Percentiles rank a stretch among this genome's conserved stretches.
phyloP scores from a whole-genome alignment of 2,329 filamentous ascomycete species.

The Aspergillus melleus region DNA sequence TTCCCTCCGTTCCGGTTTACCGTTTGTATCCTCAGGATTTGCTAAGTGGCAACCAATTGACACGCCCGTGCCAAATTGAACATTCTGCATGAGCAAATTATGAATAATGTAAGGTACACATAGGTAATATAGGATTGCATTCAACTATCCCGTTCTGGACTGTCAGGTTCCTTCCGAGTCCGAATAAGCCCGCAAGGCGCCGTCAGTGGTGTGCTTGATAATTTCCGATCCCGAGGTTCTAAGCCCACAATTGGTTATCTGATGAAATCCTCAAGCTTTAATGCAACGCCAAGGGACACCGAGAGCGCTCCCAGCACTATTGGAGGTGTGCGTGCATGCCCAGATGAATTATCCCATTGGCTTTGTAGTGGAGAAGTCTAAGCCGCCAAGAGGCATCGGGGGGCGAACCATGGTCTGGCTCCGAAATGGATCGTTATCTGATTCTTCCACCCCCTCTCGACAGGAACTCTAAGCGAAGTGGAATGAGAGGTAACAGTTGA shows the following conservation, averaged over 20 bases:
- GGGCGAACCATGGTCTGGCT: neutral
- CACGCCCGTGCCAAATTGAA: neutral
- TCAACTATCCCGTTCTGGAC: neutral
- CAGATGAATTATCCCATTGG: neutral
- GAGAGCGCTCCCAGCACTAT: neutral
- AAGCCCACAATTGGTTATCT: neutral
- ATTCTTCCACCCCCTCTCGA: neutral
- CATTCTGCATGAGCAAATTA: neutral
- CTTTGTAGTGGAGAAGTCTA: neutral
- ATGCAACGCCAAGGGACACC: neutral
- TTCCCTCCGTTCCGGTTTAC: neutral
- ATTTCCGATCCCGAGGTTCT: neutral
- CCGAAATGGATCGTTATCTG: neutral
- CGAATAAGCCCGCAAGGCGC: neutral
- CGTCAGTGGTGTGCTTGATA: neutral
- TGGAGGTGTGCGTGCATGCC: neutral
- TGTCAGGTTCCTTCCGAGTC: neutral
- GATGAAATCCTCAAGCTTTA: neutral
- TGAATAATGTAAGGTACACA: neutral
- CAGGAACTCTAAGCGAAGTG: neutral
- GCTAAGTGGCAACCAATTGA: neutral
- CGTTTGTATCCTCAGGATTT: neutral
- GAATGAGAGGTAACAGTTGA: neutral
- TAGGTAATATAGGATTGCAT: neutral
- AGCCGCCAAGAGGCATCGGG: neutral